Evolutionary conservation across 2,329 filamentous ascomycete genomes (phyloP).

Genomic region (Hymenoscyphus fructigenus): DNA sequence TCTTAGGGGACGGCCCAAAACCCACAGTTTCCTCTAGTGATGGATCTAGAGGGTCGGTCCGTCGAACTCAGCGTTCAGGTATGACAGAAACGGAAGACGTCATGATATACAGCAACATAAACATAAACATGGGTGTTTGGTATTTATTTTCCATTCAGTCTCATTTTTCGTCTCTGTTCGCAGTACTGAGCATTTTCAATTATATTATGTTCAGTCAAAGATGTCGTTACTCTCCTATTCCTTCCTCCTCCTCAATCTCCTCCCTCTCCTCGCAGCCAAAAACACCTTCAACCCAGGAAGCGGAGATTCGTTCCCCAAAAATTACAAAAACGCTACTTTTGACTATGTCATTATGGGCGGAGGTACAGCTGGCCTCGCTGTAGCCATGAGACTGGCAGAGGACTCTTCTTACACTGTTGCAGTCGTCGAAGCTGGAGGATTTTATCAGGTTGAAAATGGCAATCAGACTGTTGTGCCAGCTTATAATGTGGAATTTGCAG

Average conservation of each 20-base stretch:
- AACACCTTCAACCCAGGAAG: neutral
- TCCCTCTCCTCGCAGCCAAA: neutral
- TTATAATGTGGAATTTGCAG: neutral
- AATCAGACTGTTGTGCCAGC: constrained; percentile 12
- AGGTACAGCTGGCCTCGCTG: constrained; percentile 19
- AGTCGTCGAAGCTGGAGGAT: constrained; percentile 23
- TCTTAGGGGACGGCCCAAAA: neutral
- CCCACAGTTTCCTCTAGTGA: neutral
- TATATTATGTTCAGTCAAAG: neutral
- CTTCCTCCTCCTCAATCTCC: neutral
- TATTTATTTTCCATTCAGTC: too few species aligned
- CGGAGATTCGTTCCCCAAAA: neutral
- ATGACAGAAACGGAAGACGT: neutral
- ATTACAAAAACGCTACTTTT: constrained; percentile 3
- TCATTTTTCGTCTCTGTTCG: neutral
- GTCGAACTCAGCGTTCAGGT: neutral
- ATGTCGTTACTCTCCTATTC: neutral
- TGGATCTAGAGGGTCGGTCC: neutral
- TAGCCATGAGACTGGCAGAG: constrained; percentile 20
- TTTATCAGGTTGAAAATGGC: constrained; percentile 21
- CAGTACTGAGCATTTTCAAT: neutral
- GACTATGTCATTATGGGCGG: constrained; percentile 19
- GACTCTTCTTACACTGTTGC: constrained; percentile 13
- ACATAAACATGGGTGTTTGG: neutral
- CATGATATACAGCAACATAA: neutral